Conservation (phyloP, 1,284 basidiomycete species). For the Irpex sp. region DNA sequence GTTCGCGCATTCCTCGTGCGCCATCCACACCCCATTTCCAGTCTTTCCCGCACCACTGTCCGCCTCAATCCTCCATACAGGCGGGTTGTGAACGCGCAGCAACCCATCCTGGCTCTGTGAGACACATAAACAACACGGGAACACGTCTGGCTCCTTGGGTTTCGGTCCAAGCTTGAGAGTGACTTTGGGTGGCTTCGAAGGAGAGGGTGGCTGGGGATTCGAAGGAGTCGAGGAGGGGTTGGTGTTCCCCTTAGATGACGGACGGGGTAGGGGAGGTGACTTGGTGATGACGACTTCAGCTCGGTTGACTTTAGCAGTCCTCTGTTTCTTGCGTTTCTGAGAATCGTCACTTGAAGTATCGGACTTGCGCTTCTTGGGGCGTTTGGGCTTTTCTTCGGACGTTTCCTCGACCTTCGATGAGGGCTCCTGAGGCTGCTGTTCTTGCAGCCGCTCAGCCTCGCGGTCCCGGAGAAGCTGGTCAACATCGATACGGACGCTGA, state of each 20-base stretch:
- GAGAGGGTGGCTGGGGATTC: background rate
- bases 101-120: constrained; percentile 52
- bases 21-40: constrained; percentile 51
- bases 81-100: constrained; percentile 65
- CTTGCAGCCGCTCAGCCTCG: constrained; percentile 37
- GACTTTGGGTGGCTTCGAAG: constrained; percentile 37
- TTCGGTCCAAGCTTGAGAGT: constrained; percentile 59
- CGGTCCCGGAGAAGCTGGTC: constrained; percentile 71
- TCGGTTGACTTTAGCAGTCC: constrained; percentile 11
- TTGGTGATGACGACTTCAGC: constrained; percentile 8
- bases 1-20: constrained; percentile 72
- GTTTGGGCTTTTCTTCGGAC: constrained; percentile 13
- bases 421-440: background rate
- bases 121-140: constrained; percentile 81
- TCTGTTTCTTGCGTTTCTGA: constrained; percentile 32
- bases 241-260: constrained; percentile 12
- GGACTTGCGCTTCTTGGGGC: constrained; percentile 35
- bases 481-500: constrained; percentile 87
- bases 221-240: background rate
- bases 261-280: constrained; percentile 27
- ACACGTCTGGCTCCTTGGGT: constrained; percentile 49
- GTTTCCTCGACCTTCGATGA: constrained; percentile 3
- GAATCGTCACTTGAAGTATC: constrained; percentile 15
- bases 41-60: constrained; percentile 27
- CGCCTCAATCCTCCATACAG: constrained; percentile 45